A percentile compares a stretch with the other conserved stretches of the same genome.
phyloP scores from a whole-genome alignment of 2,329 filamentous ascomycete species.

The Fusarium goolgardi region DNA sequence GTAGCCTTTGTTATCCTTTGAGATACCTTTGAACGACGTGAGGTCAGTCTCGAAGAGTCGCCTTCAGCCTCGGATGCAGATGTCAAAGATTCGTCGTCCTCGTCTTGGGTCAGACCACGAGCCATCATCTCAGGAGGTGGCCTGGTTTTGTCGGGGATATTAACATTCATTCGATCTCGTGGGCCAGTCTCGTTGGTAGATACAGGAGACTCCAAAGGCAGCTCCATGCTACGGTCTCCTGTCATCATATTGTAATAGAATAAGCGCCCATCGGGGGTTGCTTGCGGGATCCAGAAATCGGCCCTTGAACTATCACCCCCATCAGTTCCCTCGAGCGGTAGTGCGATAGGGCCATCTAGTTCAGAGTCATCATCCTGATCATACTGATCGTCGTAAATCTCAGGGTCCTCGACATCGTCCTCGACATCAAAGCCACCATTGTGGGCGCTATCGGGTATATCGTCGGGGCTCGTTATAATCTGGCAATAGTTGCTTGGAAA shows the following conservation, averaged over 20 bases:
- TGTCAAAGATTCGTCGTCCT: conserved; percentile 86
- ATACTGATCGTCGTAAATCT: conserved; percentile 74
- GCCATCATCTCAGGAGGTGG: conserved; percentile 93
- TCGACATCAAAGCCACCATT: conserved; percentile 67
- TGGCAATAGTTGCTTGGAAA: conserved; percentile 99
- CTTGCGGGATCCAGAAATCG: conserved; percentile 98
- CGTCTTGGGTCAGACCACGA: conserved; percentile 81
- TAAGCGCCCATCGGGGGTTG: conserved; percentile 88
- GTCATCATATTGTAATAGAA: conserved; percentile 99
- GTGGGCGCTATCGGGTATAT: conserved; percentile 71
- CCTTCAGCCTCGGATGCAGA: conserved; percentile 90
- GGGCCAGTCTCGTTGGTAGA: conserved; percentile 85
- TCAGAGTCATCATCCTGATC: conserved; percentile 75
- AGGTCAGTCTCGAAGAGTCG: conserved; percentile 74
- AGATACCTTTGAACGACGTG: conserved; percentile 75
- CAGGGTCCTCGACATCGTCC: conserved; percentile 73
- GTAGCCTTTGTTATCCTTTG: conserved; percentile 3
- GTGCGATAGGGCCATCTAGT: conserved; percentile 66
- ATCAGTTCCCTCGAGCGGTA: conserved; percentile 76
- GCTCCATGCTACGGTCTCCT: conserved; percentile 91
- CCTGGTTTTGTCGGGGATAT: conserved; percentile 87
- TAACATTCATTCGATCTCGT: conserved; percentile 87
- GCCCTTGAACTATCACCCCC: conserved; percentile 79
- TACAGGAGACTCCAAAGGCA: conserved; percentile 90
- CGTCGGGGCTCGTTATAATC: conserved; percentile 80